A percentile compares a stretch with the other conserved stretches of the same genome.
phyloP scores from a whole-genome alignment of 352 stramenopile species.

The Aphanomyces invadans region DNA sequence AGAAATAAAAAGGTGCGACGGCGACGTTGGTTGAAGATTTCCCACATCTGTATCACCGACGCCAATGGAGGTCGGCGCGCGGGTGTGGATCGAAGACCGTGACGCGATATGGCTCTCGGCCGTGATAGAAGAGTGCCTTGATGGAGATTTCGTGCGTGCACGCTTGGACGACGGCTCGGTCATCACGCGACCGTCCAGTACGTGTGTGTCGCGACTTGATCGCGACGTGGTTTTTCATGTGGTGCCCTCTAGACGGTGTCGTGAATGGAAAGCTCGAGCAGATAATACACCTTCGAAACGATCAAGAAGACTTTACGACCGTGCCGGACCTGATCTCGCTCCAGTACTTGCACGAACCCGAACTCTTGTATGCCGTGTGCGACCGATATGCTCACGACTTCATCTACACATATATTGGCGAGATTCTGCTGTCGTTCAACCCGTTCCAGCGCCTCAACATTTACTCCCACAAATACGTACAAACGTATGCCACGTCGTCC shows the following conservation, averaged over 20 bases:
- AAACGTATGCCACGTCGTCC: slow-evolving; percentile 58
- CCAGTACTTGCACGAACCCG: slow-evolving; percentile 77
- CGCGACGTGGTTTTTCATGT: slow-evolving; percentile 43
- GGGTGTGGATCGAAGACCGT: slow-evolving; percentile 72
- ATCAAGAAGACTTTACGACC: slow-evolving; percentile 38
- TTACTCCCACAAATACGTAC: slow-evolving; percentile 51
- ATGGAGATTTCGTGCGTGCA: not conserved
- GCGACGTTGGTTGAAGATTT: not conserved
- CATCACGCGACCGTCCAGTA: slow-evolving; percentile 25
- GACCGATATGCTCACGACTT: slow-evolving; percentile 63
- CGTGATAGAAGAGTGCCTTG: slow-evolving; percentile 58
- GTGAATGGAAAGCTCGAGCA: not conserved
- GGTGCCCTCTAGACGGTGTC: not conserved
- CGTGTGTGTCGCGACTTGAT: slow-evolving; percentile 28
- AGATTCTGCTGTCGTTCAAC: slow-evolving; percentile 80
- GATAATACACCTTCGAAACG: slow-evolving; percentile 66
- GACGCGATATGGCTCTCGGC: slow-evolving; percentile 53
- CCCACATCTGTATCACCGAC: not conserved
- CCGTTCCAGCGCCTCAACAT: slow-evolving; percentile 67
- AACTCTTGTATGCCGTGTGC: slow-evolving; percentile 68
- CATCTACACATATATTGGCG: slow-evolving; percentile 84
- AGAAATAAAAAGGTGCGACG: not conserved
- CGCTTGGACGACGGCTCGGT: not conserved
- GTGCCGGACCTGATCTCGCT: slow-evolving; percentile 67
- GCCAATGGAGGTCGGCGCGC: slow-evolving; percentile 69